phyloP scores from a whole-genome alignment of 768 basidiomycete genomes.

The Mycena latifolia region DNA sequence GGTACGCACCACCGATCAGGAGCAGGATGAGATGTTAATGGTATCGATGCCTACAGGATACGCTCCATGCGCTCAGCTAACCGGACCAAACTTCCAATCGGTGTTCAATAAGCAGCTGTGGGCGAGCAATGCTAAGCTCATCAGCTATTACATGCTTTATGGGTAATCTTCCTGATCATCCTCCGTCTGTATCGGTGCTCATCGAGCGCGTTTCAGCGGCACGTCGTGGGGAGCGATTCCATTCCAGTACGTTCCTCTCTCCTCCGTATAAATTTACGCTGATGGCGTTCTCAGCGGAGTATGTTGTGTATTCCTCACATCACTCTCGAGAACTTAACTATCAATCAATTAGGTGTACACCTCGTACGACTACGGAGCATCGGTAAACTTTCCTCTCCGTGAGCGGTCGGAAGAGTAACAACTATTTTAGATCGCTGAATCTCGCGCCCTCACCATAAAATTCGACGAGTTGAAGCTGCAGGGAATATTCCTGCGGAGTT shows the following conservation, averaged over 20 bases:
- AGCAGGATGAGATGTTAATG: conserved; percentile 13
- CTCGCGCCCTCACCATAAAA: conserved; percentile 73
- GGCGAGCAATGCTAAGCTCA: conserved; percentile 85
- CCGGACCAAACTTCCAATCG: conserved; percentile 79
- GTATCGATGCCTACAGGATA: conserved; percentile 59
- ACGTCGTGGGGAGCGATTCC: conserved; percentile 90
- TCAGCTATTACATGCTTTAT: conserved; percentile 90
- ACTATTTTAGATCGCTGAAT: conserved; percentile 66
- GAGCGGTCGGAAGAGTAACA: neutral
- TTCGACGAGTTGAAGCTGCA: conserved; percentile 84
- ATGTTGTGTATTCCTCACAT: neutral
- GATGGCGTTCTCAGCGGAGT: conserved; percentile 10
- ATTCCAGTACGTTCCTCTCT: conserved; percentile 72
- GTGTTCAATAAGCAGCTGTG: conserved; percentile 85
- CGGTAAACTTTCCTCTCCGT: conserved; percentile 47
- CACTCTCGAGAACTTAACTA: neutral
- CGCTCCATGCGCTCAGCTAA: conserved; percentile 70
- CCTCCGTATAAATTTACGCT: neutral
- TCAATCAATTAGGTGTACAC: conserved; percentile 39
- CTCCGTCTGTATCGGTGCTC: neutral
- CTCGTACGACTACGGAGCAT: conserved; percentile 87
- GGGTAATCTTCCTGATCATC: conserved; percentile 55
- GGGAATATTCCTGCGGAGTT: conserved; percentile 82
- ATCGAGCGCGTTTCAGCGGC: conserved; percentile 66
- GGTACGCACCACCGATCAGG: conserved; percentile 47